Percentiles rank a stretch among this genome's conserved stretches.
Conservation (phyloP, 2,329 filamentous ascomycete genomes). For the Sphaerulina vaccinii region DNA sequence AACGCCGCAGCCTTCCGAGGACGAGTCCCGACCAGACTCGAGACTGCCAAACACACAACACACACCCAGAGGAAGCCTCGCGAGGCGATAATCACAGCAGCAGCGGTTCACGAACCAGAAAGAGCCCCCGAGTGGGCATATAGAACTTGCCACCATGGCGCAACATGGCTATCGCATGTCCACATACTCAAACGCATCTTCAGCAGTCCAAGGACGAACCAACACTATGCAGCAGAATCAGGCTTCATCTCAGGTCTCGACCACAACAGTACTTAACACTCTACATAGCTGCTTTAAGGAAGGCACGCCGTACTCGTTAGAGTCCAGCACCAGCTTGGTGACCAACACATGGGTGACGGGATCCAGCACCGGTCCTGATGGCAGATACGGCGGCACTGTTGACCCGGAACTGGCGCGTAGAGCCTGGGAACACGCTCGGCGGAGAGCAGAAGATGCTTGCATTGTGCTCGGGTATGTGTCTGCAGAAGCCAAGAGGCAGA, state of each 20-base stretch:
- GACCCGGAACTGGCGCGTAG: conserved; percentile 74
- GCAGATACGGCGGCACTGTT: conserved; percentile 71
- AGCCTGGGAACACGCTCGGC: conserved; percentile 94
- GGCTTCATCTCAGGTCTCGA: conserved; percentile 78
- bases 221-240: conserved; percentile 42
- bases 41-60: no score
- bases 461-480: conserved; percentile 75
- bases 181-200: conserved; percentile 60
- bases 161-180: conserved; percentile 63
- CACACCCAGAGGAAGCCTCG: not conserved
- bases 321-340: conserved; percentile 85
- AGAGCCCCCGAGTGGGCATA: conserved; percentile 26
- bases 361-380: conserved; percentile 66
- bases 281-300: conserved; percentile 86
- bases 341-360: conserved; percentile 96
- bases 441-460: conserved; percentile 92
- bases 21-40: not conserved
- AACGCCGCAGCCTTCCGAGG: not conserved
- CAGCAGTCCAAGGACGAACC: conserved; percentile 51
- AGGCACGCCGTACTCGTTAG: conserved; percentile 78
- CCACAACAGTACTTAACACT: conserved; percentile 87
- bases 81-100: conserved; percentile 7
- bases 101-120: conserved; percentile 7
- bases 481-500: not conserved
- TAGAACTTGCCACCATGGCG: conserved; percentile 16